Evolutionary conservation across 1,139 yeast species (phyloP).

Genomic region (Scheffersomyces lignicola): DNA sequence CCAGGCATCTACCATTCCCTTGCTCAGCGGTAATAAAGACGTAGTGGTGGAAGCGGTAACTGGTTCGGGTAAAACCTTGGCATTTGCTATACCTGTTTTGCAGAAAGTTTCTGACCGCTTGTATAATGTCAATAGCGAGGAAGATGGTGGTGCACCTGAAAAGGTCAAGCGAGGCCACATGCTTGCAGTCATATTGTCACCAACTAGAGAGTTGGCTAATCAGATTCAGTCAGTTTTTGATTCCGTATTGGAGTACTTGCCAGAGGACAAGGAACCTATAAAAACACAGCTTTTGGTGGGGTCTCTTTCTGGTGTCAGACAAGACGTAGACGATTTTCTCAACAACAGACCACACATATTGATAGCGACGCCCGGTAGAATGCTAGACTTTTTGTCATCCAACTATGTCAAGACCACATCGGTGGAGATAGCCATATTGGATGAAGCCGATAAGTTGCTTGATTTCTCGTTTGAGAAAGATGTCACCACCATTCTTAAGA

Average conservation of each 20-base stretch:
- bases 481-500: slow-evolving; percentile 61
- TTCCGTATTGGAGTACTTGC: slow-evolving; percentile 57
- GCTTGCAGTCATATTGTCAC: slow-evolving; percentile 74
- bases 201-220: slow-evolving; percentile 88
- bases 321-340: slow-evolving; percentile 64
- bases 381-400: slow-evolving; percentile 67
- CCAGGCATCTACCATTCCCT: slow-evolving; percentile 92
- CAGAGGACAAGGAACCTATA: slow-evolving; percentile 45
- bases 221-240: slow-evolving; percentile 75
- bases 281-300: slow-evolving; percentile 80
- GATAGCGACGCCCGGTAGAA: slow-evolving; percentile 92
- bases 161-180: slow-evolving; percentile 59
- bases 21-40: slow-evolving; percentile 85
- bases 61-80: slow-evolving; percentile 93
- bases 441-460: slow-evolving; percentile 89
- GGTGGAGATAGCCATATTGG: slow-evolving; percentile 76
- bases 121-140: slow-evolving; percentile 18
- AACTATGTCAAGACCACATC: slow-evolving; percentile 52
- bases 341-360: slow-evolving; percentile 65
- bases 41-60: slow-evolving; percentile 97
- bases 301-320: slow-evolving; percentile 67
- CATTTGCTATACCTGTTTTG: slow-evolving; percentile 80
- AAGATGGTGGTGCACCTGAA: slow-evolving; percentile 25
- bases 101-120: slow-evolving; percentile 53
- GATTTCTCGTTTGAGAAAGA: slow-evolving; percentile 78